Evolutionary conservation across 352 stramenopile genomes (phyloP), one percentile per base, ranked within the genome.

Genomic region (Phytophthora constricta): DNA sequence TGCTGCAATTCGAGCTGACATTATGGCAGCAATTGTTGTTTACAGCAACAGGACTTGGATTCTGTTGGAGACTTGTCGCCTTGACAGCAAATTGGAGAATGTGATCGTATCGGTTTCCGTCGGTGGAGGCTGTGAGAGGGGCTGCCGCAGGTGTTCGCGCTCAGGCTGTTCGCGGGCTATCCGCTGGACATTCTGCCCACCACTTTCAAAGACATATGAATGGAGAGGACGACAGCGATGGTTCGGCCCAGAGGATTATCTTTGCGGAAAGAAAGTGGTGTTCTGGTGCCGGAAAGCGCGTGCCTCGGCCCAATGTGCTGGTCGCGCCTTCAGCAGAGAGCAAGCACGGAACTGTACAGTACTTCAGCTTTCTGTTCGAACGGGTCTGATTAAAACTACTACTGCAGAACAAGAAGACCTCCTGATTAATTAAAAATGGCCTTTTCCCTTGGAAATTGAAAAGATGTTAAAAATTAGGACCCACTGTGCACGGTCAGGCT

Each of bases 191-290:
- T 56, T 39, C 20, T 46, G 14, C n/a, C 19, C 5, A 9, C 41
- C 17, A 23, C 47, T 58, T 63, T 47, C 56, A 8, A 34, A 2
- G 41, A 23, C 16, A 45, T 33, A 20, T 56, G 23, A 39, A 27
- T 49, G 48, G 9, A 61, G 41, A 14, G 34, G n/a, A 42, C 23
- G 5, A 49, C 49, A 27, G 33, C 28, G n/a, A 70, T 66, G 49
- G 56, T 58, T 14, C 10, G 22, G 14, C 23, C 43, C 55, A 66
- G 43, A 45, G 42, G 31, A 26, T 49, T 39, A 52, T 8, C 59
- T 84, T 76, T 16, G 78, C 14, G 60, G 76, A 87, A 51, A 72
- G 76, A 76, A 80, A 56, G 27, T 48, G 48, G 22, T 25, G 26
- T 25, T 56, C 19, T 20, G 20, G 60, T 48, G 27, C 31, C n/a